These are phyloP conservation scores for Magnaporthiopsis poae DNA, from an alignment of 2,329 filamentous ascomycete genomes.

Conservation along the genomic window DNA sequence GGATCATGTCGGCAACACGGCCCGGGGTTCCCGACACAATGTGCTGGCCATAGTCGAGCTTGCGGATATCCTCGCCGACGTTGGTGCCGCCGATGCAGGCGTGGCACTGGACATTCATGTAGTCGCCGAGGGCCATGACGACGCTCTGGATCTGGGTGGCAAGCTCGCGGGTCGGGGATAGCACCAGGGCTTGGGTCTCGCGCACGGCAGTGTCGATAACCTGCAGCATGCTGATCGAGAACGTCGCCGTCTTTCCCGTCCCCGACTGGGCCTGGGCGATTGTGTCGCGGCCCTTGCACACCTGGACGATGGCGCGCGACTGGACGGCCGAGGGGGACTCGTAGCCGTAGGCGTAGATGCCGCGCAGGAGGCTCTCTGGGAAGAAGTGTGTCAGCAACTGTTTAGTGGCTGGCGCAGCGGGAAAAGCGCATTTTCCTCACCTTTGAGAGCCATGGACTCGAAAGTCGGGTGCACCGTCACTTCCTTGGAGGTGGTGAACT, in stretches of 20 bases:
- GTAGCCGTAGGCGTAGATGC: slow-evolving; percentile 97
- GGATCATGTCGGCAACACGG: slow-evolving; percentile 99
- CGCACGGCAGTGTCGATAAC: slow-evolving; percentile 94
- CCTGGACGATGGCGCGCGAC: slow-evolving; percentile 94
- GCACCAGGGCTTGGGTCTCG: slow-evolving; percentile 94
- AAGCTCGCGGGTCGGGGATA: slow-evolving; percentile 94
- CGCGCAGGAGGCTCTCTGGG: slow-evolving; percentile 80
- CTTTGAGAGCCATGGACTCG: slow-evolving; percentile 91
- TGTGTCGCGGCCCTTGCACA: slow-evolving; percentile 97
- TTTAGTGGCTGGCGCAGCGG: not conserved
- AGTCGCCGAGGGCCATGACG: slow-evolving; percentile 95
- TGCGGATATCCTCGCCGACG: slow-evolving; percentile 97
- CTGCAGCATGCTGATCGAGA: slow-evolving; percentile 98
- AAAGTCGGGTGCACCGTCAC: slow-evolving; percentile 90
- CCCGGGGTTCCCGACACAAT: slow-evolving; percentile 96
- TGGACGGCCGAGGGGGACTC: slow-evolving; percentile 96
- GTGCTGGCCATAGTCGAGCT: slow-evolving; percentile 88
- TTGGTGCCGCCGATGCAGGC: slow-evolving; percentile 98
- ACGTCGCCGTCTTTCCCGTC: slow-evolving; percentile 99
- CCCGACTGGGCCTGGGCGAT: slow-evolving; percentile 98
- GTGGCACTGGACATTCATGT: slow-evolving; percentile 99
- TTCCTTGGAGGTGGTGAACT: slow-evolving; percentile 97
- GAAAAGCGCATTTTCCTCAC: slow-evolving; percentile 26
- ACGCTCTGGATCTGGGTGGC: slow-evolving; percentile 99
- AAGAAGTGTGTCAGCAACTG: slow-evolving; percentile 6